Percentiles rank a stretch among this genome's conserved stretches.
Conservation (phyloP, 2,329 filamentous ascomycete genomes). For the Aspergillus sp. region DNA sequence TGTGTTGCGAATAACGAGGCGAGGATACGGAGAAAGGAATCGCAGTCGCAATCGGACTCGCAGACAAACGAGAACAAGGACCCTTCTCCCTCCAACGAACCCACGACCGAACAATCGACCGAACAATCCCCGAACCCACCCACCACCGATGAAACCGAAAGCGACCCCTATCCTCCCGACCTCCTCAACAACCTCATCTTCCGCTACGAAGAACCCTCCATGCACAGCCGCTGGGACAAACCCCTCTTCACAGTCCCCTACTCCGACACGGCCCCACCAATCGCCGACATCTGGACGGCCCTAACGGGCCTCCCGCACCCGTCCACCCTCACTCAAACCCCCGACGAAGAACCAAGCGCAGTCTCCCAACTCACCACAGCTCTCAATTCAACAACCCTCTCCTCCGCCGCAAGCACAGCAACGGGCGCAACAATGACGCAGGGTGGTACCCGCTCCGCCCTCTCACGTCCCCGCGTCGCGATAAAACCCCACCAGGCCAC, state of each 20-base stretch:
- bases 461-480: constrained; percentile 26
- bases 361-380: constrained; percentile 25
- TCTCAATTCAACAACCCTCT: constrained; percentile 27
- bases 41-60: constrained; percentile 5
- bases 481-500: constrained; percentile 51
- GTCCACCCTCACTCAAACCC: constrained; percentile 19
- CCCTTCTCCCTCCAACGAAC: not conserved
- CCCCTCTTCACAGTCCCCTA: constrained; percentile 66
- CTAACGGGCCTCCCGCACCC: constrained; percentile 47
- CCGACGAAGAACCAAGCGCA: not conserved
- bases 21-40: constrained; percentile 31
- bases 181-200: constrained; percentile 68
- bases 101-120: constrained; percentile 8
- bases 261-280: constrained; percentile 59
- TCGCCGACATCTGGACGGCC: constrained; percentile 65
- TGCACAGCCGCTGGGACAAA: constrained; percentile 68
- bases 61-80: constrained; percentile 3
- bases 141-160: constrained; percentile 22
- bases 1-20: constrained; percentile 60
- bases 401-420: constrained; percentile 31
- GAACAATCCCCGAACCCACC: constrained; percentile 3
- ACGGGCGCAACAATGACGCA: constrained; percentile 25
- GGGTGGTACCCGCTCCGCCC: constrained; percentile 18
- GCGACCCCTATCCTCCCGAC: constrained; percentile 56
- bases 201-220: constrained; percentile 70